Evolutionary conservation across 371 early-diverging fungal species (phyloP).

Genomic region (Rhizomucor miehei): DNA sequence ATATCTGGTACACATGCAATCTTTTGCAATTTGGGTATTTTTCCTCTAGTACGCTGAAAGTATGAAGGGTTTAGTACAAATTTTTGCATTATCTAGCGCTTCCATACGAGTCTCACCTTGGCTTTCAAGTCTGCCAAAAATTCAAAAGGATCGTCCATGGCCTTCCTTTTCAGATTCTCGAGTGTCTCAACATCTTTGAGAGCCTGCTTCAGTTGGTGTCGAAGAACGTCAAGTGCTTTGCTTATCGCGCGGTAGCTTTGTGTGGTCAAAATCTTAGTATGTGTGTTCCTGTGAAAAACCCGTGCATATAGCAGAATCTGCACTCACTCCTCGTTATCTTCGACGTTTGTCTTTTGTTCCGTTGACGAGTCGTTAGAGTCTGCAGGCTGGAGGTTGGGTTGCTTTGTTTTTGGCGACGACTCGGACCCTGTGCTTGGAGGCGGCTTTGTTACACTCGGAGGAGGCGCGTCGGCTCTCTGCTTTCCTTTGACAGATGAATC

Average conservation of each 20-base stretch:
- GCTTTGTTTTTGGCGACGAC: no score
- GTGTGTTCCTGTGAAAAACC: not conserved
- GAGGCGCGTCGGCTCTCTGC: no score
- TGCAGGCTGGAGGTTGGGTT: no score
- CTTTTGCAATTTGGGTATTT: constrained; percentile 38
- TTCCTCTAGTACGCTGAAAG: constrained; percentile 19
- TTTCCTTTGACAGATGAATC: no score
- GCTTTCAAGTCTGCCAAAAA: constrained; percentile 44
- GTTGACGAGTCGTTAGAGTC: no score
- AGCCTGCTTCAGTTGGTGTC: constrained; percentile 44
- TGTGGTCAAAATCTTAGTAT: not conserved
- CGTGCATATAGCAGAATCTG: not conserved
- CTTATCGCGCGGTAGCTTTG: constrained; percentile 29
- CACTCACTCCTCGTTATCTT: constrained; percentile 39
- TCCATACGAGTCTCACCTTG: constrained; percentile 35
- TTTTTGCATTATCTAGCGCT: not conserved
- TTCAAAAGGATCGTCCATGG: constrained; percentile 46
- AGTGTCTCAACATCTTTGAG: constrained; percentile 41
- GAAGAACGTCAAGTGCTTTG: constrained; percentile 33
- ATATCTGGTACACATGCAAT: constrained; percentile 36
- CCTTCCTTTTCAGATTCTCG: constrained; percentile 41
- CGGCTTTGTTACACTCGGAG: no score
- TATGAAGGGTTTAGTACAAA: not conserved
- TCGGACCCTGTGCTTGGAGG: no score
- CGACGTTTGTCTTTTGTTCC: not conserved